Evolutionary conservation across 257 asterid genomes (phyloP), one percentile per base, ranked within the genome.

Genomic region (Plantago ovata): DNA sequence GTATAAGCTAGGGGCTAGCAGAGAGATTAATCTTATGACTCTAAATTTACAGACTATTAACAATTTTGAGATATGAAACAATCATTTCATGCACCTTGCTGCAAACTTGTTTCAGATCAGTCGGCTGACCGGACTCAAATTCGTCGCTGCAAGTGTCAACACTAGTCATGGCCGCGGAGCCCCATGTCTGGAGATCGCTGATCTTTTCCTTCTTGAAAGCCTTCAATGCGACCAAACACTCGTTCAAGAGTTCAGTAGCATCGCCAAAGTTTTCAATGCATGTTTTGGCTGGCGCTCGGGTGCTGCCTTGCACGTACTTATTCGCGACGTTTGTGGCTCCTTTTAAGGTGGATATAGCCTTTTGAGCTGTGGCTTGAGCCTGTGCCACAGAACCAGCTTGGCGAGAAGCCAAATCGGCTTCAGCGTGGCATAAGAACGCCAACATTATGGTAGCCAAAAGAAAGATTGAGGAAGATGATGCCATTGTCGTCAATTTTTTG

Each of bases 1-100:
- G 13, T 39, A 49, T 66, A 24, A 14, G 28, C 21, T 62, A 56
- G 18, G 46, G 14, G 38, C 87, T 74, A 7, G 72, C 3, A 0
- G n/a, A n/a, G n/a, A n/a, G n/a, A n/a, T n/a, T n/a, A n/a, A n/a
- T n/a, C n/a, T n/a, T n/a, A n/a, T n/a, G n/a, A n/a, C n/a, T n/a
- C n/a, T n/a, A n/a, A n/a, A 28, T 8, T 46, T 15, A 46, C 0
- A 15, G 7, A 14, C 49, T 44, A 21, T 46, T 46, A 46, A 46
- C 51, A 46, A 46, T 16, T 19, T 19, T 46, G 3, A 46, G 13
- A 16, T n/a, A 46, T 11, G 18, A 6, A 6, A n/a, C 14, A 49
- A 49, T 19, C 19, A 0, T 18, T 6, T 19, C 24, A 9, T 49
- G 23, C 22, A 32, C 36, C 3, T 11, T 49, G 15, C 6, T n/a